Evolutionary conservation across 345 rosid genomes (phyloP), one percentile per base, ranked within the genome.

Genomic region (Citrus glauca): DNA sequence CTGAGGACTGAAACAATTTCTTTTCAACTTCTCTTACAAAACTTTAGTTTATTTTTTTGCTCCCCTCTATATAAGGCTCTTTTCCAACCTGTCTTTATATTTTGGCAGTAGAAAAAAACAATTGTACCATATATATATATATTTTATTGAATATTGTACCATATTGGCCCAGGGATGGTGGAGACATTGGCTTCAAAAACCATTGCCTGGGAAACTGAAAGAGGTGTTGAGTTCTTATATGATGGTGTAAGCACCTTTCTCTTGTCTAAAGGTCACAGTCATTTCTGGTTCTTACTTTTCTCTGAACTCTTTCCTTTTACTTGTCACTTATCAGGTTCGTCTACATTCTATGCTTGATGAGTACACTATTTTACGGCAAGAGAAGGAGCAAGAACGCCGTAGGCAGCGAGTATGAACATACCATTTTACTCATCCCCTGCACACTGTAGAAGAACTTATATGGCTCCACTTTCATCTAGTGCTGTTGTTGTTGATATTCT

Each of bases 311-410:
- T 57, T 82, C n/a, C 56, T 60, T 25, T 25, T 64, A 22, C 40
- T 19, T 53, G 57, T 16, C 57, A 66, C 10, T n/a, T 80, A 19
- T 82, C 89, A 97, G 99, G 81, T 92, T 78, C 91, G 88, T 78
- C 86, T 97, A 27, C 93, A 92, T 64, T 88, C 97, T 8, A 93
- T 93, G 98, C 93, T 97, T 74, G 98, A 94, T 78, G 96, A 97
- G 74, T 91, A 94, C 77, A 90, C 78, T 66, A 80, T 91, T 68
- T 83, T 91, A 63, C 85, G 94, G 60, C 89, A 97, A 65, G 99
- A 97, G 88, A 97, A 92, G 86, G 98, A 97, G 82, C 92, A 97
- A 90, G 98, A 97, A 81, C 92, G 83, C 38, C 92, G 96, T 79
- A 88, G 98, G 76, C 90, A 89, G 80, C 83, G 98, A 79, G 98